Conservation (phyloP, 768 basidiomycete species). For the Tulasnella sp. region DNA sequence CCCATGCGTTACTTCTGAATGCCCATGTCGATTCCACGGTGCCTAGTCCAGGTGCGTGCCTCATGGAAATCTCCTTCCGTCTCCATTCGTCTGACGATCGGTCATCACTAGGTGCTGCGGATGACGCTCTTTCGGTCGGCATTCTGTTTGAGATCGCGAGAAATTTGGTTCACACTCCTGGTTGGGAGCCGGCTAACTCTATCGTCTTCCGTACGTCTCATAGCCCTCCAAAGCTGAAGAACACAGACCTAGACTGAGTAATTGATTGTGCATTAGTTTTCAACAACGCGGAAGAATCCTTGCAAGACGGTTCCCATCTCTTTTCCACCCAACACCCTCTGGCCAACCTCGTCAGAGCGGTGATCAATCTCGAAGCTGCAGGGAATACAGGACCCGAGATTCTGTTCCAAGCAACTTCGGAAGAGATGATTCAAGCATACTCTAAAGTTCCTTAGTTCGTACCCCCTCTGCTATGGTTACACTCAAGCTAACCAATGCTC, state of each 20-base stretch:
- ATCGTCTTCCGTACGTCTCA: conserved; percentile 67
- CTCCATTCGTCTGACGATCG: neutral
- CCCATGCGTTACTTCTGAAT: conserved; percentile 79
- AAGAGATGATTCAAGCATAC: conserved; percentile 91
- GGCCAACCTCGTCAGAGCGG: conserved; percentile 62
- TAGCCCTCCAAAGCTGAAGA: neutral
- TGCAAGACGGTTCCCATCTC: conserved; percentile 91
- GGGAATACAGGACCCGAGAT: conserved; percentile 82
- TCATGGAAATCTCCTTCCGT: neutral
- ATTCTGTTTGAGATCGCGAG: conserved; percentile 87
- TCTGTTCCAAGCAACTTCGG: conserved; percentile 91
- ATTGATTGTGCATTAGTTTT: conserved; percentile 50
- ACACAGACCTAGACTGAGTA: neutral
- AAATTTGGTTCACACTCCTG: conserved; percentile 60
- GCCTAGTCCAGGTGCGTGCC: conserved; percentile 52
- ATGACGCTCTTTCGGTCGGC: conserved; percentile 81
- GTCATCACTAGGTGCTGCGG: conserved; percentile 53
- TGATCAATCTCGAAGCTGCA: conserved; percentile 89
- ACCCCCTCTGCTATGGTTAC: neutral
- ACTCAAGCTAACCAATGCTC: neutral
- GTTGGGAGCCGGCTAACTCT: conserved; percentile 65
- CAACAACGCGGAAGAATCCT: conserved; percentile 88
- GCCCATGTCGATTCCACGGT: conserved; percentile 66
- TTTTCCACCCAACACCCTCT: conserved; percentile 84
- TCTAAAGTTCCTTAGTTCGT: conserved; percentile 66